Base-by-base conservation (phyloP, 441 rosid genomes). In the Eruca vesicaria region DNA sequence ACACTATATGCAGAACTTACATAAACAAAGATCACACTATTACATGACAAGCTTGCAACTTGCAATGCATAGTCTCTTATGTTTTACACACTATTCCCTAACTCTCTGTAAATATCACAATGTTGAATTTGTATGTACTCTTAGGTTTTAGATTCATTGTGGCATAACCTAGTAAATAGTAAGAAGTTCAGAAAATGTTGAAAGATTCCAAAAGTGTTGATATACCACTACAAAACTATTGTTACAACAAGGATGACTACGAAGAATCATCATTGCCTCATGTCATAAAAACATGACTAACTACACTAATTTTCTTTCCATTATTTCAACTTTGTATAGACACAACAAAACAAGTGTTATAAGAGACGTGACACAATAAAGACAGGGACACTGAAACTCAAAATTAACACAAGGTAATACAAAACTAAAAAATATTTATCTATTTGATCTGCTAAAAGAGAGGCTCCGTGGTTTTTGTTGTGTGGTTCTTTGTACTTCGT, bases 391-490 rank as follows among this genome's bases (percentile, higher is more conserved):
- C 23, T 36, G n/a, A 5, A 20, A 53, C 65, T 15, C 41, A 20
- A 36, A 9, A 35, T 11, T 50, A 50, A 60, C 56, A 61, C 6
- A 68, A 68, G 10, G 41, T 26, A 35, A 23, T 1, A 6, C 4
- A 35, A 35, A 23, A 23, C 20, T 11, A 5, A n/a, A n/a, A 1
- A n/a, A 15, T n/a, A 43, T 7, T 23, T 77, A 72, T 77, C 77
- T 77, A 60, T 66, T 53, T 66, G 73, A 66, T 52, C 80, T 66
- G 53, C 59, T 67, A 78, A 72, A 66, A 66, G 77, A 66, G 77
- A 67, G 77, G 41, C 65, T 72, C 77, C 0, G 65, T 78, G n/a
- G 43, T 52, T 36, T 36, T 78, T 32, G 73, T 21, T 38, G n/a
- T n/a, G n/a, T n/a, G n/a, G n/a, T 41, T 65, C 57, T 71, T 78